Conservation (phyloP, 129 eudicot species). For the Erigeron canadensis region DNA sequence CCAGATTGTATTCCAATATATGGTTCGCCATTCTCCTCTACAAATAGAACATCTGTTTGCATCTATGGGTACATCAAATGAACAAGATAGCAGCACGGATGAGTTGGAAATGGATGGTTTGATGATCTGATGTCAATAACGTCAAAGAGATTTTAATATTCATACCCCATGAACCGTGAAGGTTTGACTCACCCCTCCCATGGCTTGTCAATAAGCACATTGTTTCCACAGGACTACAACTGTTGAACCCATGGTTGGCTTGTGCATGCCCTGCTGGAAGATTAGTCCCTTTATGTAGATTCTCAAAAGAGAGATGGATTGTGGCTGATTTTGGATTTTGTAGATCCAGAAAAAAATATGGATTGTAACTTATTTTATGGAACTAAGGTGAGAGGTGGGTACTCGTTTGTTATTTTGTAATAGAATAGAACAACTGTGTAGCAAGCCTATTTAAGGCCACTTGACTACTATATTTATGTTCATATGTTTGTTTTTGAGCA, state of each 20-base stretch:
- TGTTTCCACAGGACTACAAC: slow-evolving; percentile 3
- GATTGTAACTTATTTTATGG: background rate
- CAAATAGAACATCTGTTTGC: slow-evolving; percentile 68
- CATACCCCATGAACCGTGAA: background rate
- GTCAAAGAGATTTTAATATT: background rate
- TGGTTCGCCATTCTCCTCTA: slow-evolving; percentile 83
- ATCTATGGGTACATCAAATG: slow-evolving; percentile 46
- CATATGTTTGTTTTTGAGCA: background rate
- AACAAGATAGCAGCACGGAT: slow-evolving; percentile 31
- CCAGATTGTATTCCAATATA: slow-evolving; percentile 85
- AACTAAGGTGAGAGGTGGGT: background rate
- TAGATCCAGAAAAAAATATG: background rate
- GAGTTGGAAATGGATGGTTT: slow-evolving; percentile 74
- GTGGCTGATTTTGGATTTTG: background rate
- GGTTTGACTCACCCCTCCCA: background rate
- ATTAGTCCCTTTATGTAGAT: background rate
- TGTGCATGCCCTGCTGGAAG: background rate
- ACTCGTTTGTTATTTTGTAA: background rate
- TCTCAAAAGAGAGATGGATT: too few relatives aligned
- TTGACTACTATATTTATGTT: background rate
- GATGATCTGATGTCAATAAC: slow-evolving; percentile 18
- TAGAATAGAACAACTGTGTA: background rate
- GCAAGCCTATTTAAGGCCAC: background rate
- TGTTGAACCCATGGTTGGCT: background rate
- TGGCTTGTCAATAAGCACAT: background rate